Base-by-base conservation (phyloP, 2,329 filamentous ascomycete genomes). In the Cercospora citrullina region DNA sequence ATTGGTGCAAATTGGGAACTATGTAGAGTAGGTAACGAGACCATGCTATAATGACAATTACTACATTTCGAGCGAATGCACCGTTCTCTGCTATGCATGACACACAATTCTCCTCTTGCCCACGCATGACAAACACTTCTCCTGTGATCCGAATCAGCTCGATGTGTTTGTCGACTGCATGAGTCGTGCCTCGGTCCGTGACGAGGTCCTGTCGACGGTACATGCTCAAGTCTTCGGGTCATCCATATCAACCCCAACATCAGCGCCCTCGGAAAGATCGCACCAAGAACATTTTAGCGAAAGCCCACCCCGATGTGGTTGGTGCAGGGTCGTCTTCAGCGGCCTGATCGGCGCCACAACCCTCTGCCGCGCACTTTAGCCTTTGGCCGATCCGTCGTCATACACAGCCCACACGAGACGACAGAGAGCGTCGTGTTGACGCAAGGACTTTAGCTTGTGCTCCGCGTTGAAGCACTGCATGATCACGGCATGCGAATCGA, bases 371-470 rank as follows among this genome's bases (percentile, higher is more conserved):
- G 31, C 31, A 30, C 30, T 10, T 36, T 59, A 33, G 65, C 48
- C 55, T 31, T 39, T 48, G 48, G 58, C 30, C 64, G 45, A 60
- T 58, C 45, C 33, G 39, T 66, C 67, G 67, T 69, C 67, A 68
- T 68, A 10, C 55, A 59, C 10, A 53, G 28, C 21, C 42, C 62
- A 42, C 48, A 42, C 21, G 42, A 55, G 60, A 48, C 60, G 60
- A 23, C 26, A 33, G 31, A 30, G 6, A 61, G n/a, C 36, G 33
- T 61, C 33, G n/a, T 5, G 39, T 51, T 59, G 55, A 59, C 55
- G 55, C 55, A 59, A 59, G 18, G 55, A 28, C 23, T 39, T 26
- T 23, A 28, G 42, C 61, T 63, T 53, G 48, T 28, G 48, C 48
- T 26, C 23, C 48, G 48, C 48, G 48, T 28, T 16, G 48, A 16